Evolutionary conservation across 306 rosid genomes (phyloP), one percentile per base, ranked within the genome.

Genomic region (Cicer cuneatum): DNA sequence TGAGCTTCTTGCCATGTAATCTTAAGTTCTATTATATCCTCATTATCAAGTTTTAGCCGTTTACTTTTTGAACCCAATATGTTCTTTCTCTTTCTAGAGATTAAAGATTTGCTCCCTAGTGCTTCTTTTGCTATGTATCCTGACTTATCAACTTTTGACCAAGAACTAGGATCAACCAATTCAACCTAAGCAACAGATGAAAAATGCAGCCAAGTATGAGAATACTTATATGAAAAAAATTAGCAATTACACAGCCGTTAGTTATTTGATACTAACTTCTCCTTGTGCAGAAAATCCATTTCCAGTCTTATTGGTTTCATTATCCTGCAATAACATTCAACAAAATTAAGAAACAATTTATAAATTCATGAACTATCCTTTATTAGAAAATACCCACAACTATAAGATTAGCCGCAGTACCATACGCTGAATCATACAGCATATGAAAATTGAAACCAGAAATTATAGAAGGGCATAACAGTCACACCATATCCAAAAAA

Each of bases 1-100:
- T 95, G 99, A 85, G 99, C 99, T 84, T 95, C 98, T 83, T 92
- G 92, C 98, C 98, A 95, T 29, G 98, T 92, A 76, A 92, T 82
- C 86, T 92, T 92, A 85, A 95, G 80, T 85, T 92, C 96, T 86
- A 95, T 92, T 80, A 92, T 66, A 82, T 95, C 97, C 79, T 90
- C 99, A 75, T 85, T 88, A 78, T 89, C 96, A 80, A 87, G 80
- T 89, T 84, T 89, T 59, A 89, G 84, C 47, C 90, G 90, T 83
- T 92, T 95, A 72, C 96, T 92, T 83, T 94, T 94, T 47, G 89
- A 83, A 79, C 96, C 88, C 86, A 90, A 84, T 70, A 83, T 86
- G 79, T 70, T 89, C 82, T 95, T 95, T 81, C 98, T 89, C 85
- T 92, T 95, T 79, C 94, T 89, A 75, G 94, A 57, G 58, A 87